Evolutionary conservation across 371 early-diverging fungal genomes (phyloP), one percentile per base, ranked within the genome.

Genomic region (Mucor circinelloides): DNA sequence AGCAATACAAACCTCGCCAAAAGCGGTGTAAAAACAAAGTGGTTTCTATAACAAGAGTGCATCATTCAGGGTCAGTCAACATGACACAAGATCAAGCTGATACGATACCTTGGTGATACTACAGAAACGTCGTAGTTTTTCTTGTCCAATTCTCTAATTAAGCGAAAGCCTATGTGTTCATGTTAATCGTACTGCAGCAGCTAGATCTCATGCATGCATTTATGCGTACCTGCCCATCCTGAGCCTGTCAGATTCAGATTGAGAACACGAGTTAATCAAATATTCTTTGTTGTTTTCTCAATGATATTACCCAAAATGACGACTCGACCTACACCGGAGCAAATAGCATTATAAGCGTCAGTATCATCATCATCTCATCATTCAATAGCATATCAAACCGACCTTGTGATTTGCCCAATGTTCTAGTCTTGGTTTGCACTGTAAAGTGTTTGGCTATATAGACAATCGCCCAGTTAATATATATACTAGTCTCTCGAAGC

Each of bases 21-120:
- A 59, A 95, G 70, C 28, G 94, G 94, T 34, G 94, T 94, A 69
- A 95, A 94, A 7, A 93, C 78, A 73, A 93, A 94, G 73, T 94
- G 89, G 71, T 94, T 93, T 69, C 91, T 79, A 64, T 65, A 65
- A 23, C 17, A 23, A 44, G 28, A 55, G 13, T 6, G 50, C 25
- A 50, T 50, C 50, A 50, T 12, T 50, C 21, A 50, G 25, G 50
- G 23, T 50, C 50, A 19, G 12, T 25, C 25, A 25, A 5, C 8
- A 25, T 50, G 23, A 50, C 50, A 21, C 50, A 50, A 50, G 50
- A 50, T 50, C 50, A 50, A 50, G 9, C 50, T 50, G 44, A 19
- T 44, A 36, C 36, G 13, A 13, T 63, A 67, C 87, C 88, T 82
- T 15, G 92, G 92, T 15, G 92, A 91, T 0, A 91, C 78, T 8